phyloP scores from a whole-genome alignment of 1,284 basidiomycete genomes.

The Microbotryum violaceum region DNA sequence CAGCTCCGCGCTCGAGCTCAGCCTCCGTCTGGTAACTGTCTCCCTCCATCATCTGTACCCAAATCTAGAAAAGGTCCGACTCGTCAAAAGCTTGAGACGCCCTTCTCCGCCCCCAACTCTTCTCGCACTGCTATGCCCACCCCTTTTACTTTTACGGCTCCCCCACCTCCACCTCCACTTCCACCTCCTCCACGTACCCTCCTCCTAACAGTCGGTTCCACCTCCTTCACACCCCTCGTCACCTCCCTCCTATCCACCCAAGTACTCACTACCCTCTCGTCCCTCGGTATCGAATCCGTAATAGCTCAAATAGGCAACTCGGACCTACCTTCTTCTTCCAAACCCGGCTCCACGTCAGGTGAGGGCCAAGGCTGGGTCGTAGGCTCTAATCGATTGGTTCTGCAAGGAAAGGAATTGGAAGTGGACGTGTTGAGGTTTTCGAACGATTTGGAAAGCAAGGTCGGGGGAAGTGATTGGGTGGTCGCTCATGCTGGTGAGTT shows the following conservation, averaged over 20 bases:
- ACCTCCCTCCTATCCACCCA: constrained; percentile 53
- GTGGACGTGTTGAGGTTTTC: constrained; percentile 67
- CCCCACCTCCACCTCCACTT: too few relatives aligned
- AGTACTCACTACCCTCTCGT: constrained; percentile 51
- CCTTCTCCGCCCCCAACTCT: too few relatives aligned
- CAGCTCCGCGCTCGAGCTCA: too few relatives aligned
- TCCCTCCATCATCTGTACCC: too few relatives aligned
- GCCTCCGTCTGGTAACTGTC: too few relatives aligned
- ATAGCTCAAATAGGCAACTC: constrained; percentile 68
- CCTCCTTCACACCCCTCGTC: constrained; percentile 68
- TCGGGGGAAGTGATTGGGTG: constrained; percentile 62
- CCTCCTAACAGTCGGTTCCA: constrained; percentile 84
- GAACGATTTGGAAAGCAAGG: constrained; percentile 58
- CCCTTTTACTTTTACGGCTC: too few relatives aligned
- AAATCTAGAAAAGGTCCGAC: too few relatives aligned
- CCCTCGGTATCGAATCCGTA: constrained; percentile 53
- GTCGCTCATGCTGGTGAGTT: constrained; percentile 84
- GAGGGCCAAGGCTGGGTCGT: not conserved
- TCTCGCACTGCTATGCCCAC: too few relatives aligned
- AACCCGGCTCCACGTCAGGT: constrained; percentile 19
- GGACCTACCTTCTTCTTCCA: constrained; percentile 42
- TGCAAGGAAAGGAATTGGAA: constrained; percentile 44
- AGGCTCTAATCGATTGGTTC: too few relatives aligned
- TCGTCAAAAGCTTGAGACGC: too few relatives aligned
- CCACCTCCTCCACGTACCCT: too few relatives aligned